Evolutionary conservation across 192 early-diverging fungal species (phyloP).

Genomic region (Coemansia sp.): DNA sequence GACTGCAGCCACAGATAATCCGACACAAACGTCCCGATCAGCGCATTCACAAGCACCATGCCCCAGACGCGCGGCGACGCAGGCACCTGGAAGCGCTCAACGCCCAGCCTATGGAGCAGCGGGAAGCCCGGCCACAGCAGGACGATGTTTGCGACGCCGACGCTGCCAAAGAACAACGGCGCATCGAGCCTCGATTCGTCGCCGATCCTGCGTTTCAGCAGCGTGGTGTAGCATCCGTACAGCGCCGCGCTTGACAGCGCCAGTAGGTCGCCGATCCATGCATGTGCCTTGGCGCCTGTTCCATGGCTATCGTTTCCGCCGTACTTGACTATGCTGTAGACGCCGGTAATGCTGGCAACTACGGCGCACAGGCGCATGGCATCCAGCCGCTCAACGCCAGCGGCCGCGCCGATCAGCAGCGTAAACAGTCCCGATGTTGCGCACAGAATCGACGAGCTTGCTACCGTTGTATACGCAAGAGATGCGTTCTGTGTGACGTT

Average conservation of each 20-base stretch:
- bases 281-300: constrained; percentile 15
- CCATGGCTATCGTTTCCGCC: constrained; percentile 7
- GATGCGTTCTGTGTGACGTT: constrained; percentile 73
- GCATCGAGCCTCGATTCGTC: constrained; percentile 68
- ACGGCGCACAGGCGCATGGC: constrained; percentile 60
- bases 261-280: constrained; percentile 66
- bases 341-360: constrained; percentile 61
- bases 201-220: constrained; percentile 68
- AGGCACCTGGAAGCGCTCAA: constrained; percentile 70
- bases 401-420: constrained; percentile 60
- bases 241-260: constrained; percentile 71
- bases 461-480: constrained; percentile 71
- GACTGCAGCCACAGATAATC: constrained; percentile 78
- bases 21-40: constrained; percentile 77
- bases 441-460: constrained; percentile 70
- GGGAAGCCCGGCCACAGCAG: constrained; percentile 67
- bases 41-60: constrained; percentile 69
- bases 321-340: constrained; percentile 59
- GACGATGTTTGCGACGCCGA: constrained; percentile 69
- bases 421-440: constrained; percentile 77
- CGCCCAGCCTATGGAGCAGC: constrained; percentile 58
- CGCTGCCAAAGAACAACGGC: constrained; percentile 77
- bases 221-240: constrained; percentile 74
- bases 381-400: constrained; percentile 63
- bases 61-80: constrained; percentile 53